Percentiles rank a stretch among this genome's conserved stretches.
Evolutionary conservation across 305 asterid species (phyloP).

Genomic region (Rubia balearica): DNA sequence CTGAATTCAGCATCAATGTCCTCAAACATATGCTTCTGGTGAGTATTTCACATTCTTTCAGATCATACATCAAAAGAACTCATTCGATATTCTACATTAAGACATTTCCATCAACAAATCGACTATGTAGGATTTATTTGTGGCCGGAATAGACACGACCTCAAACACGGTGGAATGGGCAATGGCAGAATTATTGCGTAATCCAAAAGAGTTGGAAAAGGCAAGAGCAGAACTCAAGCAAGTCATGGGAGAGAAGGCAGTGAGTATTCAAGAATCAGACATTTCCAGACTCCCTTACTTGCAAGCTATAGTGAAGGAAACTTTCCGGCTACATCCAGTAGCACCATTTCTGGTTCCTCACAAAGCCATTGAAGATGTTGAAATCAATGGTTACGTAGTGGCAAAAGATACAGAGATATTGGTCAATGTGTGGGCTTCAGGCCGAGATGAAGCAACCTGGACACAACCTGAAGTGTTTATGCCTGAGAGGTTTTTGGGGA

Average conservation of each 20-base stretch:
- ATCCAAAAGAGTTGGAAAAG: background rate
- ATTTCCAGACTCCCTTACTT: constrained; percentile 2
- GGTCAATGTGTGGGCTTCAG: constrained; percentile 1
- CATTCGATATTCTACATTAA: too few relatives aligned
- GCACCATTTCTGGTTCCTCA: background rate
- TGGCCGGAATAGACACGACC: background rate
- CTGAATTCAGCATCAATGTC: background rate
- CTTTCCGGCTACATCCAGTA: background rate
- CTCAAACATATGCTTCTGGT: constrained; percentile 1
- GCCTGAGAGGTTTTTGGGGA: background rate
- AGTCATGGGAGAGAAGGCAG: constrained; percentile 1
- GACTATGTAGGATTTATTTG: background rate
- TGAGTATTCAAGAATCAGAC: background rate
- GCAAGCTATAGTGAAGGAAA: background rate
- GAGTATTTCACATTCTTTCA: background rate
- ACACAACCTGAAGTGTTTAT: background rate
- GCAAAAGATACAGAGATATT: background rate
- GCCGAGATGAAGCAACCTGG: background rate
- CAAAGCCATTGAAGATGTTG: constrained; percentile 1
- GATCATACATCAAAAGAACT: background rate
- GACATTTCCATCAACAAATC: background rate
- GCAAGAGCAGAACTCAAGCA: background rate
- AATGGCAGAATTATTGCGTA: background rate
- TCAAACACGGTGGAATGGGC: background rate
- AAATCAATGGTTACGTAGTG: background rate